Conservation (phyloP, 371 early-diverging fungal genomes). For the Lichtheimia ramosa region DNA sequence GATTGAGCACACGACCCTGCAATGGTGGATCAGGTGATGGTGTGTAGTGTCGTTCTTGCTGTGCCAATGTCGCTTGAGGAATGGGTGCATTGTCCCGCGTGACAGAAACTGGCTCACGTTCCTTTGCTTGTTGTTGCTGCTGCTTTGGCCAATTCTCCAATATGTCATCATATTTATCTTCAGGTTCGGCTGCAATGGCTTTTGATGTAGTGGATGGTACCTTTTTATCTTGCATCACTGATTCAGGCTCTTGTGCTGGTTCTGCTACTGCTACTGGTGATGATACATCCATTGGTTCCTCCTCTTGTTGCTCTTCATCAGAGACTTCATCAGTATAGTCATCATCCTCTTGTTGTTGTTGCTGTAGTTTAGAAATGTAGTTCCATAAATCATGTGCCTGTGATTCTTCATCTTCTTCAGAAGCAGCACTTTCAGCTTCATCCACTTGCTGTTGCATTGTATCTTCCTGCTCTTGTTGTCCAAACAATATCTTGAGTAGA, state of each 20-base stretch:
- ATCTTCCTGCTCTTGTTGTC: slow-evolving; percentile 9
- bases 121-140: background rate
- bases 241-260: background rate
- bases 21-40: slow-evolving; percentile 5
- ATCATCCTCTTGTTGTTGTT: slow-evolving; percentile 14
- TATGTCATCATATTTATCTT: background rate
- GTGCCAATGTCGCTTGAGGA: background rate
- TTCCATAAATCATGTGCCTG: slow-evolving; percentile 18
- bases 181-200: background rate
- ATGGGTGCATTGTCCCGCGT: slow-evolving; percentile 5
- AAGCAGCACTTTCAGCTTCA: slow-evolving; percentile 6
- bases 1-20: slow-evolving; percentile 9
- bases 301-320: slow-evolving; percentile 4
- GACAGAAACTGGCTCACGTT: background rate
- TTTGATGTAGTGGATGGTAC: background rate
- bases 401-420: slow-evolving; percentile 8
- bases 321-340: slow-evolving; percentile 3
- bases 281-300: background rate
- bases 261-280: background rate
- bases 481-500: slow-evolving; percentile 6
- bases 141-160: background rate
- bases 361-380: slow-evolving; percentile 7
- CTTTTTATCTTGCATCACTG: background rate
- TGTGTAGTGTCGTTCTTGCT: background rate
- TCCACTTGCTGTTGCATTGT: slow-evolving; percentile 2